Conservation (phyloP, 1,284 basidiomycete species). For the Sporisorium scitamineum region DNA sequence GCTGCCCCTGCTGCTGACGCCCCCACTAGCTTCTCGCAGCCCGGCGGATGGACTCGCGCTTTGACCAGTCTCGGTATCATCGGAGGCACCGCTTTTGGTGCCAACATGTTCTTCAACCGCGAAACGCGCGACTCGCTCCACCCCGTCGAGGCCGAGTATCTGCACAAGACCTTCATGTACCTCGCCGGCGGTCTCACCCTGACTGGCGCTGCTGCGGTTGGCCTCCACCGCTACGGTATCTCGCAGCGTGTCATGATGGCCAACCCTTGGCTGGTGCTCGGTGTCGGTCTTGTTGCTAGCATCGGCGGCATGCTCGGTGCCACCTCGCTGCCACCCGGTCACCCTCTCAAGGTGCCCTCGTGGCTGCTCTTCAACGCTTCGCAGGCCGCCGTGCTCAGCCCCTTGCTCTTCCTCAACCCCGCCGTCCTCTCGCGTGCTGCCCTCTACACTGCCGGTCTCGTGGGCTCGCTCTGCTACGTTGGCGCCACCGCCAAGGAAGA, state of each 20-base stretch:
- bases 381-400: slow-evolving; percentile 79
- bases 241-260: slow-evolving; percentile 81
- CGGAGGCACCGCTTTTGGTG: slow-evolving; percentile 63
- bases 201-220: slow-evolving; percentile 81
- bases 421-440: slow-evolving; percentile 88
- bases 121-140: slow-evolving; percentile 61
- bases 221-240: slow-evolving; percentile 80
- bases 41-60: slow-evolving; percentile 62
- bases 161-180: slow-evolving; percentile 87
- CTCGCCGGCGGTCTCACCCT: slow-evolving; percentile 83
- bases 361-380: slow-evolving; percentile 80
- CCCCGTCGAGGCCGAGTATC: slow-evolving; percentile 70
- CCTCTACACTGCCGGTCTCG: slow-evolving; percentile 85
- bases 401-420: slow-evolving; percentile 84
- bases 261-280: slow-evolving; percentile 89
- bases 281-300: slow-evolving; percentile 77
- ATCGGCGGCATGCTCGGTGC: slow-evolving; percentile 70
- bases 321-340: slow-evolving; percentile 63
- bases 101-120: slow-evolving; percentile 68
- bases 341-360: slow-evolving; percentile 68
- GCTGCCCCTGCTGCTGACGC: slow-evolving; percentile 51
- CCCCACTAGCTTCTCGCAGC: slow-evolving; percentile 55
- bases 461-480: slow-evolving; percentile 83
- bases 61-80: slow-evolving; percentile 64
- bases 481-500: slow-evolving; percentile 89